These are phyloP conservation scores for Potentilla sterilis DNA, from an alignment of 306 rosid genomes.

Conservation along the genomic window DNA sequence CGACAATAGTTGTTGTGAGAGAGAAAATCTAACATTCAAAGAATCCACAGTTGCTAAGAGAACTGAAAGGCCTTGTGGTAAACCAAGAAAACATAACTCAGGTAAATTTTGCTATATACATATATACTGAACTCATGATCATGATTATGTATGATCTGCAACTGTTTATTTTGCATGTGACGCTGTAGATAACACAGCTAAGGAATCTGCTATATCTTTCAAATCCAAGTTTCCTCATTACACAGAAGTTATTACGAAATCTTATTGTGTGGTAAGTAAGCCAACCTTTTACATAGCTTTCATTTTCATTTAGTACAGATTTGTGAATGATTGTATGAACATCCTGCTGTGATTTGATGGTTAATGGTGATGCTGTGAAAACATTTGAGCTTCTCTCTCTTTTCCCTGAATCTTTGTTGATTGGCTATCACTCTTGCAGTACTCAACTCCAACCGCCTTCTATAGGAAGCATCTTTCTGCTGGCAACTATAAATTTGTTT, in stretches of 20 bases:
- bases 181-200: not conserved
- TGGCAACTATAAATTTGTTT: not conserved
- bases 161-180: not conserved
- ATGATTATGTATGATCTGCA: not conserved
- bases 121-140: not conserved
- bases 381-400: not conserved
- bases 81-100: slow-evolving; percentile 15
- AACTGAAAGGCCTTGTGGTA: not conserved
- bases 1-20: slow-evolving; percentile 4
- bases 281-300: not conserved
- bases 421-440: slow-evolving; percentile 1
- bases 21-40: not conserved
- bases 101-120: slow-evolving; percentile 5
- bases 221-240: slow-evolving; percentile 8
- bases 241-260: not conserved
- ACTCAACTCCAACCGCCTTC: not conserved
- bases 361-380: not conserved
- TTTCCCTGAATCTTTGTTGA: not conserved
- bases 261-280: not conserved
- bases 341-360: not conserved
- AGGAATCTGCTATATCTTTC: not conserved
- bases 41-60: not conserved
- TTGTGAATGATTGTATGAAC: not conserved
- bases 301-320: not conserved
- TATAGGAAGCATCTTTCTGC: not conserved